These are phyloP conservation scores for Pelargonium cotyledonis DNA, from an alignment of 441 rosid species.

Conservation along the genomic window DNA sequence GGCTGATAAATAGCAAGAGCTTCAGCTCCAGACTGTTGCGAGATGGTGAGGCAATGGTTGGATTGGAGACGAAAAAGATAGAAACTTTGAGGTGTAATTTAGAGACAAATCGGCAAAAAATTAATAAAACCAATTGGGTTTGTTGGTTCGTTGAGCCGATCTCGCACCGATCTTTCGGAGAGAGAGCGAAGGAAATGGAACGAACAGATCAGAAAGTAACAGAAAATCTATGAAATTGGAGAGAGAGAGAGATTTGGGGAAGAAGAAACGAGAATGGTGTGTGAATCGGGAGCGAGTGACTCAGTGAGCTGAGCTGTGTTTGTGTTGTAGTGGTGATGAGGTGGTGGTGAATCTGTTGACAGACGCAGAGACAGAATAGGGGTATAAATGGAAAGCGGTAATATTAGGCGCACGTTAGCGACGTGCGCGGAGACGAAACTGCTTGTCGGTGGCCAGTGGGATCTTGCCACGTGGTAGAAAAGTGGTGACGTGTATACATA, in stretches of 20 bases:
- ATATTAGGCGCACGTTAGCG: slow-evolving; percentile 26
- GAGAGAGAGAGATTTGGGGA: background rate
- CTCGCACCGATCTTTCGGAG: slow-evolving; percentile 13
- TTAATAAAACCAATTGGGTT: background rate
- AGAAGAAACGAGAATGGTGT: slow-evolving; percentile 16
- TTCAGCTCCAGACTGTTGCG: background rate
- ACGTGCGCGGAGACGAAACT: slow-evolving; percentile 24
- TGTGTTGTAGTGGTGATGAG: no score
- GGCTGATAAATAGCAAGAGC: no score
- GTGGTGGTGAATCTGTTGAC: background rate
- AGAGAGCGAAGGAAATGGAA: no score
- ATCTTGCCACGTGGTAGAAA: slow-evolving; percentile 38
- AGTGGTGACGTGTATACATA: slow-evolving; percentile 24
- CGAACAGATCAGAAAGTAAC: no score
- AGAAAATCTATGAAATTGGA: background rate
- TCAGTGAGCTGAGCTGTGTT: background rate
- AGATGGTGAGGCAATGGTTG: background rate
- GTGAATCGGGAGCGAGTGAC: slow-evolving; percentile 13
- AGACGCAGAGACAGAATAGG: slow-evolving; percentile 2
- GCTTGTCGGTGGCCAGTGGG: slow-evolving; percentile 60
- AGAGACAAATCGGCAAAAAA: background rate
- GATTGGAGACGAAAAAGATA: background rate
- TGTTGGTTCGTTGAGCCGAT: background rate
- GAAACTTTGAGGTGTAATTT: background rate
- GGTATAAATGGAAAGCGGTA: background rate